These are phyloP conservation scores for Candida nonsorbophila DNA, from an alignment of 805 yeast genomes.

Conservation along the genomic window DNA sequence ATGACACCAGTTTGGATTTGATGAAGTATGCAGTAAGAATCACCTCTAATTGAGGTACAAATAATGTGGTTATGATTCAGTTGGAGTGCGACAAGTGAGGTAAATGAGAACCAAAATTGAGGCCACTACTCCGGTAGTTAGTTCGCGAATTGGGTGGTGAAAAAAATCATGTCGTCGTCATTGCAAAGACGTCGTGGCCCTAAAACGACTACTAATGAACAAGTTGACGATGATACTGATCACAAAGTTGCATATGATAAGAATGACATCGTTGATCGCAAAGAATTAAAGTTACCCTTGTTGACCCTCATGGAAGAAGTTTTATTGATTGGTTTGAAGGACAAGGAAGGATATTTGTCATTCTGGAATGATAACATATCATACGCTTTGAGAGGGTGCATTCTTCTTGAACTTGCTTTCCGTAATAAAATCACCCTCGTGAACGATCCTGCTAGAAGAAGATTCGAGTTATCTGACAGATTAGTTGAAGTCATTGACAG, in stretches of 20 bases:
- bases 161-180: conserved; percentile 43
- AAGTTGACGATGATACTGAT: conserved; percentile 20
- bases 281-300: conserved; percentile 50
- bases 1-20: no score
- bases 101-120: no score
- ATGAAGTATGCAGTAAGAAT: no score
- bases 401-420: conserved; percentile 84
- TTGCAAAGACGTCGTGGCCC: conserved; percentile 76
- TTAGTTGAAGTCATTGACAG: conserved; percentile 82
- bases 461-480: conserved; percentile 85
- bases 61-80: no score
- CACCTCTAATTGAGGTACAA: no score
- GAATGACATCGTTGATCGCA: conserved; percentile 46
- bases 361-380: conserved; percentile 98
- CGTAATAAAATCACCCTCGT: conserved; percentile 85
- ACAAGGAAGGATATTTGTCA: conserved; percentile 91
- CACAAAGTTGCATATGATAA: conserved; percentile 84
- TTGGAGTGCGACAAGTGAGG: no score
- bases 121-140: no score
- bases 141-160: no score
- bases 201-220: conserved; percentile 22
- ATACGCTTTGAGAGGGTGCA: conserved; percentile 93
- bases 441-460: conserved; percentile 86
- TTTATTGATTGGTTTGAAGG: conserved; percentile 85
- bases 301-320: conserved; percentile 97